A percentile compares a stretch with the other conserved stretches of the same genome.
Conservation (phyloP, 257 asterid species). For the Solanum tacnaense region DNA sequence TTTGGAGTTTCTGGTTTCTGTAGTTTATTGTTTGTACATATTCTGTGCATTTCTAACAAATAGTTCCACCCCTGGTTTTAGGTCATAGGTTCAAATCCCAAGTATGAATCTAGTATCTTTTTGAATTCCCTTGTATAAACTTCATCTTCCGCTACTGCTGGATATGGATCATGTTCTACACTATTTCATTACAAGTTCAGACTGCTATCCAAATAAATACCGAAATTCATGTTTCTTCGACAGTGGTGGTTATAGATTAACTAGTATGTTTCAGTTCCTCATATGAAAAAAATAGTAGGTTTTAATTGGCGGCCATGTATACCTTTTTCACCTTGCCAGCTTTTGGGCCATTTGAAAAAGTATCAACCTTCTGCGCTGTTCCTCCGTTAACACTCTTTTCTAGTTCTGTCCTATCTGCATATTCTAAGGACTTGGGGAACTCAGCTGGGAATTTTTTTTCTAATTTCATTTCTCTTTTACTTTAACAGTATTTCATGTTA, state of each 20-base stretch:
- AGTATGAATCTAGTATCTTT: not conserved
- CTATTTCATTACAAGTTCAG: not conserved
- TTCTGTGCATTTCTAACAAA: not conserved
- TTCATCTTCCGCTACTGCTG: not conserved
- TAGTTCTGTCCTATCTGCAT: not conserved
- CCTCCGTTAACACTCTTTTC: not conserved
- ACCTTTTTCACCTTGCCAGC: not conserved
- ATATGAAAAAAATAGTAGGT: not conserved
- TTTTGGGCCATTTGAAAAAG: not conserved
- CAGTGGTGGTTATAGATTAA: not conserved
- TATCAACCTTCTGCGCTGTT: not conserved
- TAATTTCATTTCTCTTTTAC: constrained; percentile 16
- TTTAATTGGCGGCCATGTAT: not conserved
- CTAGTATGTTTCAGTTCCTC: not conserved
- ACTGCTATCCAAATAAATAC: not conserved
- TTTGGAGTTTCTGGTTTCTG: not conserved
- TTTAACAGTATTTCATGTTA: constrained; percentile 82
- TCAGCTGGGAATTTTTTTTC: not conserved
- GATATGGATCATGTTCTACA: not conserved
- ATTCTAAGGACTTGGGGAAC: not conserved
- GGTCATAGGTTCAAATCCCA: not conserved
- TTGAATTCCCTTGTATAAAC: not conserved
- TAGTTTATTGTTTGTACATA: not conserved
- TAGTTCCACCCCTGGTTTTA: not conserved
- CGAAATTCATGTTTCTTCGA: not conserved